A percentile compares a stretch with the other conserved stretches of the same genome.
phyloP scores from a whole-genome alignment of 441 rosid species.

The Pelargonium cotyledonis region DNA sequence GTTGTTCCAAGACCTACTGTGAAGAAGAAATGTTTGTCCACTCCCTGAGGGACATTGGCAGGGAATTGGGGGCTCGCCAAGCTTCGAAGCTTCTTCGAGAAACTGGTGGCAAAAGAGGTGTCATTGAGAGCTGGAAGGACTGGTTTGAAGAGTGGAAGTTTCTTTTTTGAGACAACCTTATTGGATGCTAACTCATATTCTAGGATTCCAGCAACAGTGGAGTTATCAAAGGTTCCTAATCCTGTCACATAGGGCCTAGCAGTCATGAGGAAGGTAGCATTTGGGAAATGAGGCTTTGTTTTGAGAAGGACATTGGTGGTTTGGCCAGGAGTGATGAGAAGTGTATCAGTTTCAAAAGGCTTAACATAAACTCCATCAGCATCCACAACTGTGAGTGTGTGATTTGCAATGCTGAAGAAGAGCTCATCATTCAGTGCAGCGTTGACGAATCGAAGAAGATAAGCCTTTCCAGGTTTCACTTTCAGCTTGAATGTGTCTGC shows the following conservation, averaged over 20 bases:
- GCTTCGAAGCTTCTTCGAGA: slow-evolving; percentile 34
- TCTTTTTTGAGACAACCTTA: slow-evolving; percentile 32
- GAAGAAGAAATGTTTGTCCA: slow-evolving; percentile 45
- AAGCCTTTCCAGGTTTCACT: slow-evolving; percentile 48
- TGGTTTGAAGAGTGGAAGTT: slow-evolving; percentile 33
- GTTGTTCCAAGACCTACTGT: slow-evolving; percentile 44
- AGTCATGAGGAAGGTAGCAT: slow-evolving; percentile 47
- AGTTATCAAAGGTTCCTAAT: slow-evolving; percentile 31
- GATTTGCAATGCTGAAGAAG: slow-evolving; percentile 53
- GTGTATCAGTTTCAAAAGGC: slow-evolving; percentile 35
- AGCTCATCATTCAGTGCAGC: too few species aligned
- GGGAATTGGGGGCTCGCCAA: slow-evolving; percentile 37
- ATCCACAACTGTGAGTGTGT: slow-evolving; percentile 49
- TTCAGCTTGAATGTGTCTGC: slow-evolving; percentile 52
- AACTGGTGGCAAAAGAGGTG: slow-evolving; percentile 35
- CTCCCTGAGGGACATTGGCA: slow-evolving; percentile 42
- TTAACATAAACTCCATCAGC: slow-evolving; percentile 54
- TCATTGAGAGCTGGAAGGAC: slow-evolving; percentile 46
- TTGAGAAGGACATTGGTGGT: slow-evolving; percentile 48
- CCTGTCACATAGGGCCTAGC: slow-evolving; percentile 42
- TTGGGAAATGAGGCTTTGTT: slow-evolving; percentile 30
- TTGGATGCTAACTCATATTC: neutral
- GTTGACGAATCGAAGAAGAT: slow-evolving; percentile 55
- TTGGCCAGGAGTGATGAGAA: slow-evolving; percentile 56
- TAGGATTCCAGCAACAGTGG: slow-evolving; percentile 31